phyloP scores from a whole-genome alignment of 2,329 filamentous ascomycete genomes.

The Magnaporthales sp. region DNA sequence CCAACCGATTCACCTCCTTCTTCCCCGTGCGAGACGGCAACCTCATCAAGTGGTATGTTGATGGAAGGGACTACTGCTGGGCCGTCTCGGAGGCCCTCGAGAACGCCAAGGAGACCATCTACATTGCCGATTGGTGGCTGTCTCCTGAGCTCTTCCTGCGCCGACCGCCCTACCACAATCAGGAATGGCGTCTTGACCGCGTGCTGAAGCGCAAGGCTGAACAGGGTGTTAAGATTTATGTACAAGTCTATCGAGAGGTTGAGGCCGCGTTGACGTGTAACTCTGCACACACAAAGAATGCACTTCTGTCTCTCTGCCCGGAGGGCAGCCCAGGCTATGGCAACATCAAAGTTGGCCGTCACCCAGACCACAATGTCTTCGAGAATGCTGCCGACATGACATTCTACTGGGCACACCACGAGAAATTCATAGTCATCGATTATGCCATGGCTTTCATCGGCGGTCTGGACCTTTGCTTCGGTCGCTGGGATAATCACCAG shows the following conservation, averaged over 20 bases:
- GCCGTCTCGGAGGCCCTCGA: slow-evolving; percentile 87
- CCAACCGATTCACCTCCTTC: slow-evolving; percentile 81
- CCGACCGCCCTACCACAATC: slow-evolving; percentile 71
- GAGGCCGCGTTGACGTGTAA: slow-evolving; percentile 82
- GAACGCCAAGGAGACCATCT: slow-evolving; percentile 83
- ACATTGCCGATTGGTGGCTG: slow-evolving; percentile 96
- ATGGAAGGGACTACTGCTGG: slow-evolving; percentile 93
- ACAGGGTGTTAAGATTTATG: slow-evolving; percentile 86
- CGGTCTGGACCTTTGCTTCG: slow-evolving; percentile 90
- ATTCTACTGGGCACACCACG: slow-evolving; percentile 96
- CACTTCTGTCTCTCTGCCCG: slow-evolving; percentile 69
- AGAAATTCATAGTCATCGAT: slow-evolving; percentile 95
- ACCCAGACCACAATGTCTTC: slow-evolving; percentile 91
- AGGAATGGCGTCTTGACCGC: slow-evolving; percentile 81
- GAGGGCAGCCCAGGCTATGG: slow-evolving; percentile 73
- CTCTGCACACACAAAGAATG: slow-evolving; percentile 85
- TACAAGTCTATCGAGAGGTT: slow-evolving; percentile 87
- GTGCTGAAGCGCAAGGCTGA: slow-evolving; percentile 83
- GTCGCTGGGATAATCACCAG: slow-evolving; percentile 82
- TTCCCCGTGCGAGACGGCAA: slow-evolving; percentile 83
- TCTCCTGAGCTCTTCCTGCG: slow-evolving; percentile 82
- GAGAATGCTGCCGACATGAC: slow-evolving; percentile 95
- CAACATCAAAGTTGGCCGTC: slow-evolving; percentile 82
- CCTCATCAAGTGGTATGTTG: slow-evolving; percentile 92
- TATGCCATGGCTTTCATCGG: slow-evolving; percentile 88